Percentiles rank a stretch among this genome's conserved stretches.
Evolutionary conservation across 805 yeast species (phyloP).

Genomic region (Yamadazyma sp.): DNA sequence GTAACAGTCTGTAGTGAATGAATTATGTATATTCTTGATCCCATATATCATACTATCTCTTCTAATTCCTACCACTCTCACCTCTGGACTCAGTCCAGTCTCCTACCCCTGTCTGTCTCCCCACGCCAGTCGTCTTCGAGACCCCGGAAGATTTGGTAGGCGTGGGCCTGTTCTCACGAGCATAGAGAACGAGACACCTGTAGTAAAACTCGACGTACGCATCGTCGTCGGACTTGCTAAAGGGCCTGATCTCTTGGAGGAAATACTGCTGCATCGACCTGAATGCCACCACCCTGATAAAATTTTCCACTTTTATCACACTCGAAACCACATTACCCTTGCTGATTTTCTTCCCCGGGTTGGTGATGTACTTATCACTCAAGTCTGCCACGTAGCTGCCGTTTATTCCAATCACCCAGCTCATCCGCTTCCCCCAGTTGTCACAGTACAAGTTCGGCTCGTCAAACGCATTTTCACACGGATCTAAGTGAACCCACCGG

Average conservation of each 20-base stretch:
- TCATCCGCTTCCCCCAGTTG: conserved; percentile 95
- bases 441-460: conserved; percentile 72
- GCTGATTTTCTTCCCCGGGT: conserved; percentile 10
- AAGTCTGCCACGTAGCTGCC: conserved; percentile 67
- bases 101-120: conserved; percentile 73
- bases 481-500: conserved; percentile 86
- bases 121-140: conserved; percentile 26
- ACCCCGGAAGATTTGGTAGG: conserved; percentile 16
- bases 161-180: conserved; percentile 20
- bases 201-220: conserved; percentile 28
- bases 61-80: conserved; percentile 53
- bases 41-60: too few species aligned
- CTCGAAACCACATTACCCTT: conserved; percentile 45
- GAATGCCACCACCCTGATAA: conserved; percentile 29
- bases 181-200: conserved; percentile 35
- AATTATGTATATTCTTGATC: too few species aligned
- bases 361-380: conserved; percentile 62
- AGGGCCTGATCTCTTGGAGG: conserved; percentile 7
- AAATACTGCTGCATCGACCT: conserved; percentile 4
- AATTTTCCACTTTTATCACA: conserved; percentile 37
- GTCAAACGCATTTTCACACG: conserved; percentile 85
- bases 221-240: conserved; percentile 2
- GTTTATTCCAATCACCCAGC: conserved; percentile 74
- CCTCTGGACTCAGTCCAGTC: conserved; percentile 82
- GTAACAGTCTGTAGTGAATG: conserved; percentile 6